phyloP scores from a whole-genome alignment of 2,329 filamentous ascomycete genomes.

The Leptographium lundbergii region DNA sequence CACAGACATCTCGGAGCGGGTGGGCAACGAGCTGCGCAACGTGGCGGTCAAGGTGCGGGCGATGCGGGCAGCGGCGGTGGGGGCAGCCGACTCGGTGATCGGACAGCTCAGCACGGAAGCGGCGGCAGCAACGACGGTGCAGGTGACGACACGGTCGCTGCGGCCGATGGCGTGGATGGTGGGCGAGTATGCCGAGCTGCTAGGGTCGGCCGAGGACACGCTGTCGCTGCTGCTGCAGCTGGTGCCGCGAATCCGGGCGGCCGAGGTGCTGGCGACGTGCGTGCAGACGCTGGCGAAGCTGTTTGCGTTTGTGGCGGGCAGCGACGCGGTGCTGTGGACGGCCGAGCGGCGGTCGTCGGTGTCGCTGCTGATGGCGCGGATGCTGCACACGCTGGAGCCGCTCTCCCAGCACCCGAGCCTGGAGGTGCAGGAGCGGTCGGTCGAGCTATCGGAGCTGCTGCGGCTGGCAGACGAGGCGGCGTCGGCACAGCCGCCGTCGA shows the following conservation, averaged over 20 bases:
- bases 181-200: conserved; percentile 71
- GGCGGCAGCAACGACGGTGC: conserved; percentile 34
- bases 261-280: conserved; percentile 62
- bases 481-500: conserved; percentile 48
- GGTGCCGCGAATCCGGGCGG: conserved; percentile 40
- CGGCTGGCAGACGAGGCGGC: conserved; percentile 76
- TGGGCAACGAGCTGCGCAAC: conserved; percentile 79
- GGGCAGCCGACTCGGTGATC: conserved; percentile 68
- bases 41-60: conserved; percentile 84
- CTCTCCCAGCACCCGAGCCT: conserved; percentile 71
- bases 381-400: conserved; percentile 71
- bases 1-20: conserved; percentile 49
- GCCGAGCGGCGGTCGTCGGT: conserved; percentile 60
- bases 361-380: conserved; percentile 65
- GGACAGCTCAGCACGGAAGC: conserved; percentile 40
- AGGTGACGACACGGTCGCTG: conserved; percentile 52
- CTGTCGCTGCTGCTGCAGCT: conserved; percentile 63
- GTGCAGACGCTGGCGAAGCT: conserved; percentile 80
- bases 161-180: conserved; percentile 72
- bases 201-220: conserved; percentile 57
- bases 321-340: conserved; percentile 56
- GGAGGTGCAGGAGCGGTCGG: conserved; percentile 88
- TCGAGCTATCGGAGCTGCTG: conserved; percentile 83
- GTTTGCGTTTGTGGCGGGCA: conserved; percentile 58
- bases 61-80: conserved; percentile 66